Percentiles rank a stretch among this genome's conserved stretches.
Conservation (phyloP, 768 basidiomycete species). For the Goffeauzyma gilvescens region DNA sequence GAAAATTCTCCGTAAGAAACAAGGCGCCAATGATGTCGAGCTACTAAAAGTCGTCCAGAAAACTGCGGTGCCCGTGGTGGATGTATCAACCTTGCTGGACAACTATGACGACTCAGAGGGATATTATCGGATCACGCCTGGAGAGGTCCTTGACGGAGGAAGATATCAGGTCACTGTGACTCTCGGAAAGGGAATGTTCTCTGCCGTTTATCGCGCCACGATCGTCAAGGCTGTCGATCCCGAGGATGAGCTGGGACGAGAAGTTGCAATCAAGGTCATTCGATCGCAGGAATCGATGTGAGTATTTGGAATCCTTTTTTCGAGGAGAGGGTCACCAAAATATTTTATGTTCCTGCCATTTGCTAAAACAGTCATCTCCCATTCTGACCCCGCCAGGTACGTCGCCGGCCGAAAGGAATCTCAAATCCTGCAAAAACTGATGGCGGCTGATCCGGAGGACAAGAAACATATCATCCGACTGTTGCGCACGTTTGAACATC, state of each 20-base stretch:
- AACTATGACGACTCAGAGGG: conserved; percentile 86
- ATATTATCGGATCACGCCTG: conserved; percentile 82
- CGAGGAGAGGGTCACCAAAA: not conserved
- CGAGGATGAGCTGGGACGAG: conserved; percentile 40
- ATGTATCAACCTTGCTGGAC: conserved; percentile 41
- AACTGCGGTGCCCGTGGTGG: conserved; percentile 37
- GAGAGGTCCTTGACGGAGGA: conserved; percentile 78
- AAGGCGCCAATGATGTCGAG: too few species aligned
- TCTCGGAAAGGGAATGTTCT: conserved; percentile 98
- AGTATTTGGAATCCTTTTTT: conserved; percentile 25
- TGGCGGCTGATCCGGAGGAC: conserved; percentile 80
- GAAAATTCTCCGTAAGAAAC: conserved; percentile 34
- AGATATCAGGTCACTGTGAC: conserved; percentile 86
- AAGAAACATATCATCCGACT: conserved; percentile 91
- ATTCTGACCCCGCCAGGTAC: conserved; percentile 43
- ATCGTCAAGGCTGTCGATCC: conserved; percentile 40
- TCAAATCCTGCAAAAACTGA: conserved; percentile 68
- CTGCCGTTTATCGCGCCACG: conserved; percentile 80
- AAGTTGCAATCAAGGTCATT: conserved; percentile 96
- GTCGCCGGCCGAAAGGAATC: conserved; percentile 85
- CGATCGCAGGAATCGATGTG: conserved; percentile 92
- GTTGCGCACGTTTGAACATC: conserved; percentile 86
- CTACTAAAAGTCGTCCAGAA: not conserved
- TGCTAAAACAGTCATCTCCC: not conserved
- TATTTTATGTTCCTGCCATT: too few species aligned